phyloP scores from a whole-genome alignment of 2,329 filamentous ascomycete species.

The Diaporthe destruens region DNA sequence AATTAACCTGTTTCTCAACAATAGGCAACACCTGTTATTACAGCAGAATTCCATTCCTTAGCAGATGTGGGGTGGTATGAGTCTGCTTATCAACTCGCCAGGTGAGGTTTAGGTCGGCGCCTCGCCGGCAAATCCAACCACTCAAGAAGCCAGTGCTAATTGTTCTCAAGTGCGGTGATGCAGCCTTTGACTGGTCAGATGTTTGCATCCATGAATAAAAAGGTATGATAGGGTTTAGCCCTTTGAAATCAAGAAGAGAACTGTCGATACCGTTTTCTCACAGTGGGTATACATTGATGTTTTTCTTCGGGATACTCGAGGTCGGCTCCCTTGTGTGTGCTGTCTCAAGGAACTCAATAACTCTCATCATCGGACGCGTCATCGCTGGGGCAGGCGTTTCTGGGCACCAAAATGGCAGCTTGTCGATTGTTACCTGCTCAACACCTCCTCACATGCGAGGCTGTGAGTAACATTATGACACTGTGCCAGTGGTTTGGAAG shows the following conservation, averaged over 20 bases:
- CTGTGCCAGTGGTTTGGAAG: not conserved
- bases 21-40: slow-evolving; percentile 1
- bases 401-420: slow-evolving; percentile 9
- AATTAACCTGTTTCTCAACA: not conserved
- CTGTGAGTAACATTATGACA: not conserved
- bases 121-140: not conserved
- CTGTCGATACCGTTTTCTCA: not conserved
- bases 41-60: slow-evolving; percentile 33
- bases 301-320: slow-evolving; percentile 14
- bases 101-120: not conserved
- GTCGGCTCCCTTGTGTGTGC: slow-evolving; percentile 16
- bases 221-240: not conserved
- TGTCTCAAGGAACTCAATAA: slow-evolving; percentile 6
- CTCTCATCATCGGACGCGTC: slow-evolving; percentile 2
- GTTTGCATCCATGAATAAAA: slow-evolving; percentile 14
- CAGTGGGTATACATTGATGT: slow-evolving; percentile 21
- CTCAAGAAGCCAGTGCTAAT: not conserved
- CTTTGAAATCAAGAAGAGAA: too few relatives aligned
- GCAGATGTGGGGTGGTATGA: slow-evolving; percentile 24
- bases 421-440: slow-evolving; percentile 11
- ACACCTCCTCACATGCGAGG: slow-evolving; percentile 10
- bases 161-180: not conserved
- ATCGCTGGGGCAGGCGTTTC: slow-evolving; percentile 1
- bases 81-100: slow-evolving; percentile 23
- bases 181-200: slow-evolving; percentile 9